Evolutionary conservation across 2,329 filamentous ascomycete genomes (phyloP), one percentile per base, ranked within the genome.

Genomic region (Plenodomus lindquistii): DNA sequence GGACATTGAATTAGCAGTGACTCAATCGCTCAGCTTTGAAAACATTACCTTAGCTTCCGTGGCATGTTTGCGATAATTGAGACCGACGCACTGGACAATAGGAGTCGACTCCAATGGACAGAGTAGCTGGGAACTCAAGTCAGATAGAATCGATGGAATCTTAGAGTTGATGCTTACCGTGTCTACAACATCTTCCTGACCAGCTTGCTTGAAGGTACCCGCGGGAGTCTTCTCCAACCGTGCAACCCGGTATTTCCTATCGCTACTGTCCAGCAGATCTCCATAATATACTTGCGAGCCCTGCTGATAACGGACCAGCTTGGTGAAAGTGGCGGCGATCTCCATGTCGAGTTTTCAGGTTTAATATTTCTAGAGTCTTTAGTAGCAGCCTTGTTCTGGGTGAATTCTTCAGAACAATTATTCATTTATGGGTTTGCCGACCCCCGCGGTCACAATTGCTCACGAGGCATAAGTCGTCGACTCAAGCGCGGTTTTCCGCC

Each of bases 41-140:
- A 45, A 39, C 37, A 24, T 46, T 22, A 40, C 38, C 13, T 40
- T 17, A 9, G 38, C 38, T 24, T 40, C 38, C 17, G 19, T 22
- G 20, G 38, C 38, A 31, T 46, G 44, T 17, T 37, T 42, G 17
- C 22, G 37, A 29, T 48, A 48, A 37, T 43, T 48, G 10, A 48
- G 40, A 16, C 45, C 40, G 37, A 42, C 40, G 39, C 39, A 48
- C 22, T 24, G 22, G 17, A 27, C 31, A 13, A 43, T 43, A 16
- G 29, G 29, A 20, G 31, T 36, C 19, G 5, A 19, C 21, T 22
- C 18, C n/a, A 35, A 40, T 16, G 38, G 38, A 24, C 22, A 24
- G 10, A 24, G 22, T 24, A 24, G 22, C 22, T 24, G 22, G 5
- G 10, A 24, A 24, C 10, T 36, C 6, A 5, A 7, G 34, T 36